Percentiles rank a stretch among this genome's conserved stretches.
These are phyloP conservation scores for Trichocladium antarcticum DNA, from an alignment of 495 filamentous ascomycete genomes.

Conservation along the genomic window DNA sequence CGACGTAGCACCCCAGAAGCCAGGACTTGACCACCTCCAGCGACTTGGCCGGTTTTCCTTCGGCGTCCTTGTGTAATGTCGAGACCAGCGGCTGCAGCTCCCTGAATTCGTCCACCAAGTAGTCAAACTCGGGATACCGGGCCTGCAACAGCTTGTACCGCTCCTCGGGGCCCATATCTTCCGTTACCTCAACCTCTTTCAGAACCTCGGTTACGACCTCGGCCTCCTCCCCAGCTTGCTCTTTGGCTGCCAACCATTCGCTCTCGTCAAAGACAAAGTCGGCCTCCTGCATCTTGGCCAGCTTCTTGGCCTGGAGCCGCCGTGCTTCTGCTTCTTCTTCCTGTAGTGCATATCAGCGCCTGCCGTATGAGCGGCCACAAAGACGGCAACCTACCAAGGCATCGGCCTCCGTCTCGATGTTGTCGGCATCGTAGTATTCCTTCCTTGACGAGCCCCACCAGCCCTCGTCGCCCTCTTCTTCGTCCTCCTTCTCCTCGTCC, in stretches of 20 bases:
- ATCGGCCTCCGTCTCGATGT: slow-evolving; percentile 83
- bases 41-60: slow-evolving; percentile 45
- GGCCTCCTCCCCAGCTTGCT: slow-evolving; percentile 36
- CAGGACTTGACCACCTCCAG: slow-evolving; percentile 58
- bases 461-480: slow-evolving; percentile 62
- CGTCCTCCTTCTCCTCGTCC: slow-evolving; percentile 39
- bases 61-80: slow-evolving; percentile 36
- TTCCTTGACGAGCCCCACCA: slow-evolving; percentile 81
- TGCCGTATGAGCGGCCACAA: not conserved
- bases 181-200: slow-evolving; percentile 67
- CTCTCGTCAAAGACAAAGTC: slow-evolving; percentile 88
- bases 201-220: slow-evolving; percentile 69
- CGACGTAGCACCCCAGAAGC: slow-evolving; percentile 73
- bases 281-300: slow-evolving; percentile 71
- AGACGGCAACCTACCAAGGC: slow-evolving; percentile 40
- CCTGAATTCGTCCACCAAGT: slow-evolving; percentile 67
- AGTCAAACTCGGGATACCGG: slow-evolving; percentile 85
- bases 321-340: slow-evolving; percentile 87
- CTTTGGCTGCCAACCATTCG: slow-evolving; percentile 54
- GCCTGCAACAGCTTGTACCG: slow-evolving; percentile 61
- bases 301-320: slow-evolving; percentile 76
- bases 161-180: slow-evolving; percentile 66
- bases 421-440: slow-evolving; percentile 85
- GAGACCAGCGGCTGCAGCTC: slow-evolving; percentile 57
- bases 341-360: slow-evolving; percentile 7